phyloP scores from a whole-genome alignment of 495 filamentous ascomycete genomes.

The Clohesyomyces aquaticus region DNA sequence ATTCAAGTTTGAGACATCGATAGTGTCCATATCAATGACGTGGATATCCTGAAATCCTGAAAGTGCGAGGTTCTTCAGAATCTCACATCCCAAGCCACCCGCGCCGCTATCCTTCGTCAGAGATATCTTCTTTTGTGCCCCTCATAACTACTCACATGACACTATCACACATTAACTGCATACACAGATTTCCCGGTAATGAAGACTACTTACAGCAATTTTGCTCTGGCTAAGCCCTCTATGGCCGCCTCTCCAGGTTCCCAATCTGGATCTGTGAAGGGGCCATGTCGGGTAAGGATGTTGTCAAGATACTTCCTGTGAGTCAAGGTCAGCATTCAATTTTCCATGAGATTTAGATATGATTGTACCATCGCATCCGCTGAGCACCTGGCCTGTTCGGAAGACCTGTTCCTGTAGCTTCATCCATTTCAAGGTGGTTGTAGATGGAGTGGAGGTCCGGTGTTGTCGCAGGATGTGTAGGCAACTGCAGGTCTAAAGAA shows the following conservation, averaged over 20 bases:
- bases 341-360: not conserved
- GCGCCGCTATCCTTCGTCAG: conserved; percentile 67
- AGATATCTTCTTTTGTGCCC: not conserved
- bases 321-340: conserved; percentile 21
- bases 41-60: conserved; percentile 97
- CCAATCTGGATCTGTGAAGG: conserved; percentile 75
- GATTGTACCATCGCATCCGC: conserved; percentile 40
- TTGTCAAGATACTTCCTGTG: conserved; percentile 78
- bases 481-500: not conserved
- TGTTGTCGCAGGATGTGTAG: conserved; percentile 3
- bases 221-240: conserved; percentile 62
- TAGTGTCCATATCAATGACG: conserved; percentile 99
- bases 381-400: not conserved
- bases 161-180: conserved; percentile 40
- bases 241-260: conserved; percentile 66
- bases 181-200: not conserved
- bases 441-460: not conserved
- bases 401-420: not conserved
- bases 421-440: conserved; percentile 23
- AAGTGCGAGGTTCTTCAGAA: conserved; percentile 92
- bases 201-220: conserved; percentile 65
- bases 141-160: conserved; percentile 53
- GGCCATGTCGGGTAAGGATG: conserved; percentile 73
- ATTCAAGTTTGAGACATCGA: conserved; percentile 98
- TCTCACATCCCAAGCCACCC: conserved; percentile 94